phyloP scores from a whole-genome alignment of 2,329 filamentous ascomycete species.

The Penicillium glabrum region DNA sequence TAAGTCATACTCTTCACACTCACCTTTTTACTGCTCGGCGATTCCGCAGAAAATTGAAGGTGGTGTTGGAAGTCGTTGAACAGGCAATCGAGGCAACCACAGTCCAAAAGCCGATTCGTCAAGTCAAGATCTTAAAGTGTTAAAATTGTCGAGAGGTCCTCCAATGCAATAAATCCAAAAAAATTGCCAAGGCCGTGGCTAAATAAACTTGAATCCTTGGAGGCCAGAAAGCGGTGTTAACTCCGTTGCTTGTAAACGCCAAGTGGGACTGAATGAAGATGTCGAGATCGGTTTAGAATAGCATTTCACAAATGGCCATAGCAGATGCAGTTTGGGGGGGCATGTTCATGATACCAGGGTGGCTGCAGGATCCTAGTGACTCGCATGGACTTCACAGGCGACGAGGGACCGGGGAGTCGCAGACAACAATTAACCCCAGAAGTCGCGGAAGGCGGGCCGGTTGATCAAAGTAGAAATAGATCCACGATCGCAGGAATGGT shows the following conservation, averaged over 20 bases:
- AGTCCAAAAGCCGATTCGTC: neutral
- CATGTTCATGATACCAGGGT: slow-evolving; percentile 29
- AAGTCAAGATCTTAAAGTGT: neutral
- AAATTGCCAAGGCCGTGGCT: slow-evolving; percentile 1
- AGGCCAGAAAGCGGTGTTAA: slow-evolving; percentile 19
- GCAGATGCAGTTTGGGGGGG: slow-evolving; percentile 21
- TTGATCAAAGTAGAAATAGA: neutral
- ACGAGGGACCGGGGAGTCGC: slow-evolving; percentile 5
- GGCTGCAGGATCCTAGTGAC: slow-evolving; percentile 28
- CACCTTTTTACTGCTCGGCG: neutral
- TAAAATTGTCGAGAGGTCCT: neutral
- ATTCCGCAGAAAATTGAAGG: neutral
- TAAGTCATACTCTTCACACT: neutral
- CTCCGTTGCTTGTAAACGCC: slow-evolving; percentile 15
- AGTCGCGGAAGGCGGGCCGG: slow-evolving; percentile 16
- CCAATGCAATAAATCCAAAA: neutral
- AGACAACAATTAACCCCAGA: slow-evolving; percentile 8
- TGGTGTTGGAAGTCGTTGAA: neutral
- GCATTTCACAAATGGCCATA: slow-evolving; percentile 29
- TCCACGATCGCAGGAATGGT: neutral
- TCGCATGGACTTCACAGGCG: slow-evolving; percentile 19
- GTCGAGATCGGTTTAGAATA: slow-evolving; percentile 19
- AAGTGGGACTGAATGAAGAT: neutral
- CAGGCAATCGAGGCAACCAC: neutral
- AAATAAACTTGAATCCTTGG: neutral